phyloP scores from a whole-genome alignment of 2,329 filamentous ascomycete genomes.

The Lithohypha guttulata region DNA sequence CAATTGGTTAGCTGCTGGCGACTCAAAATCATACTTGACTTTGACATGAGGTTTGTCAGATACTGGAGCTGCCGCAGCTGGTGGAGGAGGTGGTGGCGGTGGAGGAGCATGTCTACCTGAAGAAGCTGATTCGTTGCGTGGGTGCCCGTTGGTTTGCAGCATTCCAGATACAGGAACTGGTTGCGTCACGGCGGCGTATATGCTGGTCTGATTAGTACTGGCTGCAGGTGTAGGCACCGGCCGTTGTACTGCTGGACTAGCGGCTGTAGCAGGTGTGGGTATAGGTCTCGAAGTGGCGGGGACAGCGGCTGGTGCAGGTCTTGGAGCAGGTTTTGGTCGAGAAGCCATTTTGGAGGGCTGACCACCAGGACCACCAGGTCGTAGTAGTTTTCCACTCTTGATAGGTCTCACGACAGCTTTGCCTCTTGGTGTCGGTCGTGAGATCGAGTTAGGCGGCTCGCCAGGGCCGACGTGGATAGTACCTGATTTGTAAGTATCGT shows the following conservation, averaged over 20 bases:
- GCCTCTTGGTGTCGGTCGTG: slow-evolving; percentile 72
- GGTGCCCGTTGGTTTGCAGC: slow-evolving; percentile 38
- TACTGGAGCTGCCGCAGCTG: slow-evolving; percentile 48
- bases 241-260: slow-evolving; percentile 20
- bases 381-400: slow-evolving; percentile 84
- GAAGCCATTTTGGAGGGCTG: slow-evolving; percentile 61
- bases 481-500: slow-evolving; percentile 89
- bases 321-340: slow-evolving; percentile 29
- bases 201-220: slow-evolving; percentile 23
- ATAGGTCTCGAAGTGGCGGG: slow-evolving; percentile 22
- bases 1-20: slow-evolving; percentile 75
- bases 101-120: slow-evolving; percentile 45
- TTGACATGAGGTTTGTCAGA: slow-evolving; percentile 68
- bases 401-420: slow-evolving; percentile 85
- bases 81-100: slow-evolving; percentile 55
- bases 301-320: slow-evolving; percentile 8
- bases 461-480: slow-evolving; percentile 78
- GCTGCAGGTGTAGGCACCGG: slow-evolving; percentile 23
- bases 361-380: slow-evolving; percentile 75
- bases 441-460: slow-evolving; percentile 71
- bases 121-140: slow-evolving; percentile 45
- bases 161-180: slow-evolving; percentile 33
- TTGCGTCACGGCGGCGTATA: neutral
- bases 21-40: slow-evolving; percentile 84
- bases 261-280: slow-evolving; percentile 29